Evolutionary conservation across 257 asterid species (phyloP).

Genomic region (Rauvolfia tetraphylla): DNA sequence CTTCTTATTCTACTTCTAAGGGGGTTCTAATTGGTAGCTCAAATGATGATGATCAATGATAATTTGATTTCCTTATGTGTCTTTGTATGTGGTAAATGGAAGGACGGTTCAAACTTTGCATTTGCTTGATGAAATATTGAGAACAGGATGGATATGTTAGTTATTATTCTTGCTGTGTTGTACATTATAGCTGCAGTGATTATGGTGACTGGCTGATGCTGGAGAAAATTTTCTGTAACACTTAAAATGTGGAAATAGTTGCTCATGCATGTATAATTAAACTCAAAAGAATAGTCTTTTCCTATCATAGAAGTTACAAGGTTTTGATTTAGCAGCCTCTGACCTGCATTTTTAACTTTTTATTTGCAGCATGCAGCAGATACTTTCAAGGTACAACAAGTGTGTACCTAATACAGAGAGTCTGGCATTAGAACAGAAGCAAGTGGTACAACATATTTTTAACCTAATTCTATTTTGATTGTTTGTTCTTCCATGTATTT

Average conservation of each 20-base stretch:
- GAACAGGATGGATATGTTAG: background rate
- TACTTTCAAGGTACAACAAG: constrained; percentile 49
- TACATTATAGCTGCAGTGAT: background rate
- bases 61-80: background rate
- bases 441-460: constrained; percentile 36
- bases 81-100: background rate
- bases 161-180: background rate
- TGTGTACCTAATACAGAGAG: constrained; percentile 26
- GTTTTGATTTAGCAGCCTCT: background rate
- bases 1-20: background rate
- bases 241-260: background rate
- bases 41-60: background rate
- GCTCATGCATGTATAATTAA: background rate
- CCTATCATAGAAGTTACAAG: background rate
- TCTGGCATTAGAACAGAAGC: constrained; percentile 31
- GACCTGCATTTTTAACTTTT: background rate
- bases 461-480: background rate
- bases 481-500: background rate
- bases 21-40: background rate
- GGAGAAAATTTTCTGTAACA: background rate
- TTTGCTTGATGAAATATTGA: background rate
- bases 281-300: background rate
- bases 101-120: background rate
- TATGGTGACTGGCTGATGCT: background rate
- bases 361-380: constrained; percentile 55